Evolutionary conservation across 1,284 basidiomycete species (phyloP).

Genomic region (Ceratorhiza oryzae-sativae): DNA sequence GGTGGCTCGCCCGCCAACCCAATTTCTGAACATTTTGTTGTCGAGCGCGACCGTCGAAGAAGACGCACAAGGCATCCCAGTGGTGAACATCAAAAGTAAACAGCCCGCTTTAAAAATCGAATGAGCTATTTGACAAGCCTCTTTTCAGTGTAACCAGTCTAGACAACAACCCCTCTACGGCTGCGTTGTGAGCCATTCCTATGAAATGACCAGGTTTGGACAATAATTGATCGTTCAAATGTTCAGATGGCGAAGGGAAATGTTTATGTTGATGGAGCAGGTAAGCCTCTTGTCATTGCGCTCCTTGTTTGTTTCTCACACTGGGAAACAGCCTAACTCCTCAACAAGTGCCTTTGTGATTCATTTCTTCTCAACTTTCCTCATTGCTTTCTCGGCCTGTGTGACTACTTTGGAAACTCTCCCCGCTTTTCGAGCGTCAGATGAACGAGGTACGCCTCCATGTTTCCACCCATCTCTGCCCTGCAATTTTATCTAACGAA

Average conservation of each 20-base stretch:
- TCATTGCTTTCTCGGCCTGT: constrained; percentile 74
- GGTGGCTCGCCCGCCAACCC: constrained; percentile 15
- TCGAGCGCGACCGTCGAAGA: constrained; percentile 25
- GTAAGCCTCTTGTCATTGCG: background rate
- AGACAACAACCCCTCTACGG: constrained; percentile 18
- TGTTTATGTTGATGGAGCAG: constrained; percentile 37
- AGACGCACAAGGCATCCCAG: constrained; percentile 16
- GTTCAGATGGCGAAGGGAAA: constrained; percentile 20
- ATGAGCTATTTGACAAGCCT: background rate
- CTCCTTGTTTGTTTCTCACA: background rate
- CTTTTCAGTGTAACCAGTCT: background rate
- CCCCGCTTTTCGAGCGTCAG: constrained; percentile 62
- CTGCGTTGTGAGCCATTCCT: constrained; percentile 12
- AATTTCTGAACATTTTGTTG: constrained; percentile 28
- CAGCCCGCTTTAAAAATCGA: too few relatives aligned
- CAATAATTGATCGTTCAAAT: background rate
- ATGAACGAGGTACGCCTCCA: constrained; percentile 34
- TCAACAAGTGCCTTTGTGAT: constrained; percentile 70
- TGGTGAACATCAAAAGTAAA: constrained; percentile 18
- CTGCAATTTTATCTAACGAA: constrained; percentile 55
- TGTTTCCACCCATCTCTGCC: too few relatives aligned
- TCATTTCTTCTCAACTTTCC: constrained; percentile 66
- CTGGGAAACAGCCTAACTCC: constrained; percentile 66
- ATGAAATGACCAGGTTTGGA: background rate
- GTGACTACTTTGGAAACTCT: constrained; percentile 87